Evolutionary conservation across 352 stramenopile genomes (phyloP), one percentile per base, ranked within the genome.

Genomic region (Pythium utonaiense): DNA sequence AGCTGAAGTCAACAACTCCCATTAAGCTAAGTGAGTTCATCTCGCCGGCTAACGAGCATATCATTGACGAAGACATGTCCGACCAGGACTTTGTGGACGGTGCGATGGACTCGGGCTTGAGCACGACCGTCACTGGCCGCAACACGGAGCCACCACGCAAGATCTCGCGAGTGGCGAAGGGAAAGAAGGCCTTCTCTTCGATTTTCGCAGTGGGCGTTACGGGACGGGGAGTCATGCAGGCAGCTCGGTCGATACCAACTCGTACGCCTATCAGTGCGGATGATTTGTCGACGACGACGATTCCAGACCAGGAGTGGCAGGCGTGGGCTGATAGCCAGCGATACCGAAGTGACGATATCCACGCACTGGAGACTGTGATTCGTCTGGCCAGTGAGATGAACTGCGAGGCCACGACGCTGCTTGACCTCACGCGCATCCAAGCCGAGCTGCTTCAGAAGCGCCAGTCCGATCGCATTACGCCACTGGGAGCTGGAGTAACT

Each of bases 61-160:
- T 80, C 0, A 65, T 70, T 19, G 78, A 91, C 24, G 77, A 87
- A 57, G 71, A 85, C 49, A 63, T 89, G 19, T 73, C 67, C 6
- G 71, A 87, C 52, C 77, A 86, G 30, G 77, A 91, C 53, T 91
- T 89, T 67, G 78, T 83, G 9, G 75, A 91, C 44, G 78, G 75
- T 0, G 78, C 77, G 1, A 45, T 89, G 33, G 70, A 88, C 42
- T 64, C 67, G 1, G 66, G 71, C 22, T 65, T 88, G 36, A 64
- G 77, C 3, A 68, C 71, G 13, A 60, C 61, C 4, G 73, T 88
- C 33, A 27, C 58, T 53, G 66, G 77, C 4, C 73, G 64, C 9
- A 60, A 54, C 12, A 24, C 69, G 55, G 56, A 83, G 58, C 64
- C 47, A 19, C 48, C 25, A 41, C 75, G 57, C 22, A 66, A 70